A percentile compares a stretch with the other conserved stretches of the same genome.
These are phyloP conservation scores for Quercus agrifolia DNA, from an alignment of 306 rosid species.

Conservation along the genomic window DNA sequence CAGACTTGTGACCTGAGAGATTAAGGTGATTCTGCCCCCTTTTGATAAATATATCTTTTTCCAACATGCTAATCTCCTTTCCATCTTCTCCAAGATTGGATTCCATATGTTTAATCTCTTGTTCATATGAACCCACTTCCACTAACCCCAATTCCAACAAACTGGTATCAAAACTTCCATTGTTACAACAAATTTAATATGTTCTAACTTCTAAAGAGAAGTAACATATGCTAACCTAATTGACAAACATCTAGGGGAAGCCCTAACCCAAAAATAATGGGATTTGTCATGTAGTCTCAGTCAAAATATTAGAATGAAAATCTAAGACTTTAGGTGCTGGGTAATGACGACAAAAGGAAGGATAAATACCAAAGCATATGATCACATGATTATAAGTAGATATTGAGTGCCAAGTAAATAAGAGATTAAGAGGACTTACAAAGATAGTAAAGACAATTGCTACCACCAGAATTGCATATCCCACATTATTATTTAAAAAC, in stretches of 20 bases:
- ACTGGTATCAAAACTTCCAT: too few relatives aligned
- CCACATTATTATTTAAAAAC: conserved; percentile 60
- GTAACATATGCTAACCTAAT: background rate
- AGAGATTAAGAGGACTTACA: conserved; percentile 46
- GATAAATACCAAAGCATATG: background rate
- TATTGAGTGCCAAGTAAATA: background rate
- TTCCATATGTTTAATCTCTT: too few relatives aligned
- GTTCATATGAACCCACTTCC: too few relatives aligned
- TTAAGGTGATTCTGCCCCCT: too few relatives aligned
- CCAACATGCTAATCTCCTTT: too few relatives aligned
- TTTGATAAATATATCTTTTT: too few relatives aligned
- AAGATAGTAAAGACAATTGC: conserved; percentile 64
- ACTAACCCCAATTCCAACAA: too few relatives aligned
- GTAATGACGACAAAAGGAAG: background rate
- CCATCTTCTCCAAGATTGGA: too few relatives aligned
- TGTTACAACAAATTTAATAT: background rate
- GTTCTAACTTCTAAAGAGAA: background rate
- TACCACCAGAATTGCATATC: conserved; percentile 67
- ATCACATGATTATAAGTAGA: background rate
- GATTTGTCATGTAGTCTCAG: background rate
- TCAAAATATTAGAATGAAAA: background rate
- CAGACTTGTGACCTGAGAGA: too few relatives aligned
- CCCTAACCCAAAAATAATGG: background rate
- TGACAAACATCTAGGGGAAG: background rate
- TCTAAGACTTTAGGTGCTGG: background rate